These are phyloP conservation scores for Collariella sp. DNA, from an alignment of 495 filamentous ascomycete genomes.

Conservation along the genomic window DNA sequence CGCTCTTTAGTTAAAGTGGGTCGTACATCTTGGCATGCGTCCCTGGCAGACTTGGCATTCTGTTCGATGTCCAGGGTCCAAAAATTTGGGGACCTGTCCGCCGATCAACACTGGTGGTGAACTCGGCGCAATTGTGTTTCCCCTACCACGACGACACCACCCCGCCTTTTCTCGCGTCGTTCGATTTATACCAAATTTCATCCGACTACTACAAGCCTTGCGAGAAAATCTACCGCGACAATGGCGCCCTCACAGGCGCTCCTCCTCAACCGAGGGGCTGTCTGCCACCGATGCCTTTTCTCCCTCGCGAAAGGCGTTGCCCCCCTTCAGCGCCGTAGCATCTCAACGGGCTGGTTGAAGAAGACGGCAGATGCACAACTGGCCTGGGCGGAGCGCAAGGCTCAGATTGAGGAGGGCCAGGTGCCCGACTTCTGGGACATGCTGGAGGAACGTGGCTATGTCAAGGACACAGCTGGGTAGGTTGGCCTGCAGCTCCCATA, in stretches of 20 bases:
- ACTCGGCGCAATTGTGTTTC: no score
- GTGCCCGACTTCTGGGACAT: slow-evolving; percentile 54
- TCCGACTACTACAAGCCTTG: neutral
- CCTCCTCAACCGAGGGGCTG: slow-evolving; percentile 7
- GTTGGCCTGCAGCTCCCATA: slow-evolving; percentile 16
- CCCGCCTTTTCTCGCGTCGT: neutral
- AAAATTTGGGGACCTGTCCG: neutral
- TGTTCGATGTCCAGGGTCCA: neutral
- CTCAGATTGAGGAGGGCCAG: slow-evolving; percentile 52
- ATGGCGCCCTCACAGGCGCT: slow-evolving; percentile 14
- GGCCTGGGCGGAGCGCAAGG: slow-evolving; percentile 49
- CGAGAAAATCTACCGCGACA: neutral
- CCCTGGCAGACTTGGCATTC: neutral
- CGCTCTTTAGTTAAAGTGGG: no score
- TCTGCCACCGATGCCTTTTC: slow-evolving; percentile 14
- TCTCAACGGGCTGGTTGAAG: neutral
- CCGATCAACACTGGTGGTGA: no score
- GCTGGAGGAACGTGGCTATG: slow-evolving; percentile 69
- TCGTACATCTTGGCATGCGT: neutral
- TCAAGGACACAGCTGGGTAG: slow-evolving; percentile 78
- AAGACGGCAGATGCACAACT: slow-evolving; percentile 47
- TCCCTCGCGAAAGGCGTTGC: neutral
- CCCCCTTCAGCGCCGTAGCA: slow-evolving; percentile 4
- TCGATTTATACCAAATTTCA: neutral
- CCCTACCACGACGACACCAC: neutral